Conservation (phyloP, 1,139 yeast genomes). For the Zygotorulaspora mrakii region DNA sequence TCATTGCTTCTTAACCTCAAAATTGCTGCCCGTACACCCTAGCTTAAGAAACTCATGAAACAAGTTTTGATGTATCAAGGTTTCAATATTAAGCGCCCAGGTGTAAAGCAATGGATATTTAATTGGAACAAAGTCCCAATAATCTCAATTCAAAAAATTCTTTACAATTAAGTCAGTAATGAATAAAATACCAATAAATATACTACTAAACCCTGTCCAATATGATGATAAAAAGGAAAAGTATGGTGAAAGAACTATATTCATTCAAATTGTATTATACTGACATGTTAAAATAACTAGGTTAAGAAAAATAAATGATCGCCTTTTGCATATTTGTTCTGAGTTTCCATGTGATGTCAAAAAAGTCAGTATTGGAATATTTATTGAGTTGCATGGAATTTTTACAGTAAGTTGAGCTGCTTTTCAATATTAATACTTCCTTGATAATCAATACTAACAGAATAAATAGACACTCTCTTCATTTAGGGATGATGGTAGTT, state of each 20-base stretch:
- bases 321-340: constrained; percentile 8
- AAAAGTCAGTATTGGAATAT: background rate
- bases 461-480: constrained; percentile 1
- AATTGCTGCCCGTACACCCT: constrained; percentile 5
- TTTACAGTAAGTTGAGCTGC: constrained; percentile 1
- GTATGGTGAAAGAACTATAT: background rate
- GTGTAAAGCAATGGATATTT: background rate
- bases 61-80: background rate
- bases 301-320: constrained; percentile 8
- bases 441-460: background rate
- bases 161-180: background rate
- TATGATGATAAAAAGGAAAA: constrained; percentile 10
- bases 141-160: background rate
- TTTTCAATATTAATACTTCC: background rate
- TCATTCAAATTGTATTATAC: background rate
- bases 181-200: constrained; percentile 8
- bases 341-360: constrained; percentile 3
- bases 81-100: constrained; percentile 1
- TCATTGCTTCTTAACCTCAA: constrained; percentile 2
- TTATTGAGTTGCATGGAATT: constrained; percentile 6
- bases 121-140: background rate
- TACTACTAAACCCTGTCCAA: constrained; percentile 10
- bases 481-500: constrained; percentile 2
- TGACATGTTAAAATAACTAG: background rate
- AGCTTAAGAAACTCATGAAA: background rate